phyloP scores from a whole-genome alignment of 805 yeast genomes.

The Metschnikowia sp. region DNA sequence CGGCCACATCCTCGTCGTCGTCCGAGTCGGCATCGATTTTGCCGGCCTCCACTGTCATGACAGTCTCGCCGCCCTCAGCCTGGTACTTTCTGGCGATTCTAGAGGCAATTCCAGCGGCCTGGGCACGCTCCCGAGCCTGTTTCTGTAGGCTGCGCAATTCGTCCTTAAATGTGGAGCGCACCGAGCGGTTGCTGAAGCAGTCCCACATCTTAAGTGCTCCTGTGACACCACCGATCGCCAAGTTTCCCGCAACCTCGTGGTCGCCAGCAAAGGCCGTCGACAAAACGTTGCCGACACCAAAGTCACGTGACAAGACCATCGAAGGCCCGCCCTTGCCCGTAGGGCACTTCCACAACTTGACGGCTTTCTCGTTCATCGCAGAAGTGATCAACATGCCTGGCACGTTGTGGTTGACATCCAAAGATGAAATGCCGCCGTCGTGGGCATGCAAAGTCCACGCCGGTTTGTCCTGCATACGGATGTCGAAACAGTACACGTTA shows the following conservation, averaged over 20 bases:
- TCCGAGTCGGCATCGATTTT: constrained; percentile 54
- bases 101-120: constrained; percentile 54
- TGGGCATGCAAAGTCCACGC: constrained; percentile 97
- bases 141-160: constrained; percentile 54
- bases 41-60: constrained; percentile 62
- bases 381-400: constrained; percentile 79
- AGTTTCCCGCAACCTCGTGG: constrained; percentile 76
- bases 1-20: constrained; percentile 48
- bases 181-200: constrained; percentile 74
- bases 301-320: constrained; percentile 86
- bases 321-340: constrained; percentile 56
- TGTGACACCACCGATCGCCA: constrained; percentile 83
- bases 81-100: constrained; percentile 74
- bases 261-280: constrained; percentile 83
- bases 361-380: constrained; percentile 84
- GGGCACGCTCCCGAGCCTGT: constrained; percentile 57
- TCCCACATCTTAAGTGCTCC: constrained; percentile 93
- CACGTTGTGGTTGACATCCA: constrained; percentile 63
- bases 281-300: constrained; percentile 91
- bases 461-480: constrained; percentile 64
- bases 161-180: constrained; percentile 62
- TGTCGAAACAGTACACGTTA: constrained; percentile 83
- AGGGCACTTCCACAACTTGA: constrained; percentile 85
- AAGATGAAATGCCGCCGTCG: constrained; percentile 85
- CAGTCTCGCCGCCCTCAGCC: constrained; percentile 47